Conservation (phyloP, 768 basidiomycete species). For the Kockovaella imperatae region DNA sequence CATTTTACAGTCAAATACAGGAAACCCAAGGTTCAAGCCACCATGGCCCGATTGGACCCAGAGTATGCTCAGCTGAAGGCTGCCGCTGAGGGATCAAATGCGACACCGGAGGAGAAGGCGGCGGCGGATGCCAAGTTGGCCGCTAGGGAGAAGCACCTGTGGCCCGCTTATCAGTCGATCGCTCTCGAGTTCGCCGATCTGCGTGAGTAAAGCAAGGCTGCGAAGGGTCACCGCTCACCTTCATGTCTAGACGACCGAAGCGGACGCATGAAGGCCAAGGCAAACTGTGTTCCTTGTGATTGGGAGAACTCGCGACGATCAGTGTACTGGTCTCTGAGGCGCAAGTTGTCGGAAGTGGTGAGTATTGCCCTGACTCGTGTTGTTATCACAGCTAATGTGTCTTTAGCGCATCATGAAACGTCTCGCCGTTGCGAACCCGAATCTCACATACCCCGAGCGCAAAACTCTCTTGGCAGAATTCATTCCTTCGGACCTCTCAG, state of each 20-base stretch:
- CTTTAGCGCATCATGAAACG: constrained; percentile 46
- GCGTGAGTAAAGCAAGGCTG: constrained; percentile 53
- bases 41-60: constrained; percentile 90
- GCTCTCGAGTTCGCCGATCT: constrained; percentile 91
- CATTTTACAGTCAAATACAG: constrained; percentile 57
- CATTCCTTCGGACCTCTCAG: constrained; percentile 40
- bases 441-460: constrained; percentile 61
- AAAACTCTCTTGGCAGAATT: constrained; percentile 58
- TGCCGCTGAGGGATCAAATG: constrained; percentile 65
- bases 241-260: constrained; percentile 57
- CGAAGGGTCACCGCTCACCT: not conserved
- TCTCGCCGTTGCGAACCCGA: constrained; percentile 65
- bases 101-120: constrained; percentile 66
- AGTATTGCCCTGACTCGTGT: constrained; percentile 2
- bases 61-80: constrained; percentile 73
- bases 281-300: constrained; percentile 72
- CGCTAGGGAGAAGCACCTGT: constrained; percentile 67
- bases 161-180: constrained; percentile 88
- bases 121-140: constrained; percentile 61
- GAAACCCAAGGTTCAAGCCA: constrained; percentile 74
- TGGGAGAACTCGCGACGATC: constrained; percentile 84
- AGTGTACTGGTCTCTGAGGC: constrained; percentile 87
- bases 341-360: constrained; percentile 41
- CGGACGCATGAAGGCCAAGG: constrained; percentile 96
- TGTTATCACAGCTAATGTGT: constrained; percentile 54